Percentiles rank a stretch among this genome's conserved stretches.
phyloP scores from a whole-genome alignment of 805 yeast species.

The Ogataea nonfermentans region DNA sequence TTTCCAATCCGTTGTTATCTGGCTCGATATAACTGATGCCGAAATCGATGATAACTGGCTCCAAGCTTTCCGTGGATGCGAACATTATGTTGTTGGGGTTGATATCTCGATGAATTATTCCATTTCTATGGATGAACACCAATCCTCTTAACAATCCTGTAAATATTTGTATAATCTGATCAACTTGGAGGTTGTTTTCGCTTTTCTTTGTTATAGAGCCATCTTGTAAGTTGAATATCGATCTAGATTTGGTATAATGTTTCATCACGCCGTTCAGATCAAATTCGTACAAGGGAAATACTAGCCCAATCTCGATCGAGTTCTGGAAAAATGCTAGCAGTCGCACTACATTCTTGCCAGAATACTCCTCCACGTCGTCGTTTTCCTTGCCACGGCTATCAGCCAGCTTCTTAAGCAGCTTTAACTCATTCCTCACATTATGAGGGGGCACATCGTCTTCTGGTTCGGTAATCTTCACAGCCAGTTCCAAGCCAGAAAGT shows the following conservation, averaged over 20 bases:
- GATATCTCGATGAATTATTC: constrained; percentile 69
- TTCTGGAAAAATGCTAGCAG: constrained; percentile 17
- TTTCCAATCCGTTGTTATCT: constrained; percentile 71
- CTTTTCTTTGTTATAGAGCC: constrained; percentile 15
- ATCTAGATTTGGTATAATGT: constrained; percentile 33
- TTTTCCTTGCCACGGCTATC: not conserved
- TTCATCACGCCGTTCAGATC: constrained; percentile 38
- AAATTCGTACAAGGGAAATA: constrained; percentile 39
- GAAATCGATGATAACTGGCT: constrained; percentile 41
- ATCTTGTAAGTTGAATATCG: constrained; percentile 17
- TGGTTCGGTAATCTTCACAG: constrained; percentile 47
- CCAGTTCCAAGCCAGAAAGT: constrained; percentile 28
- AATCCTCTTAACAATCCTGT: constrained; percentile 46
- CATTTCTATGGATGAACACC: constrained; percentile 63
- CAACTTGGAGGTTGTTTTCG: constrained; percentile 17
- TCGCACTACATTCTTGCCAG: constrained; percentile 16
- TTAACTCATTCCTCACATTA: constrained; percentile 44
- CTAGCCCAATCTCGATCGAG: constrained; percentile 38
- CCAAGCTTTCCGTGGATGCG: constrained; percentile 20
- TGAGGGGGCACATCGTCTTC: constrained; percentile 57
- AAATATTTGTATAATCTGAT: constrained; percentile 32
- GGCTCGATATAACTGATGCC: constrained; percentile 38
- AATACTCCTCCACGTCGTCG: not conserved
- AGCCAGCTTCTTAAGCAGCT: constrained; percentile 32
- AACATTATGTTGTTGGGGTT: constrained; percentile 65